A percentile compares a stretch with the other conserved stretches of the same genome.
These are phyloP conservation scores for Xerophyta viscosa DNA, from an alignment of 106 monocot species.

Conservation along the genomic window DNA sequence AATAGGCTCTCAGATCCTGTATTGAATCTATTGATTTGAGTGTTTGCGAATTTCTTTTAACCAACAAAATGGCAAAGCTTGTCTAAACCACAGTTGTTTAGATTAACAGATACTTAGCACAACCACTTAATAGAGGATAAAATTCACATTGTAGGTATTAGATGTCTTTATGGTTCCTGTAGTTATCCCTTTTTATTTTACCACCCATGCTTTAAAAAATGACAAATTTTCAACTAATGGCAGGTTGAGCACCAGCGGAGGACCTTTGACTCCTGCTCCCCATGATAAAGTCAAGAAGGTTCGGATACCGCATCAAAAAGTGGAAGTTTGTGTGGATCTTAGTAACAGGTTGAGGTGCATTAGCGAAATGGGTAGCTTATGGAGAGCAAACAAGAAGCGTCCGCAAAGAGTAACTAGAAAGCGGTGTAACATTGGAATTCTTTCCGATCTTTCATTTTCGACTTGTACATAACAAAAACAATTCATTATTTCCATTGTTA, in stretches of 20 bases:
- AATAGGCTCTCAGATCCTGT: too few species aligned
- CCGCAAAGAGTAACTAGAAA: slow-evolving; percentile 52
- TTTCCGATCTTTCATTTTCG: slow-evolving; percentile 6
- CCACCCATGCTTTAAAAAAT: neutral
- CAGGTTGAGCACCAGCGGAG: slow-evolving; percentile 29
- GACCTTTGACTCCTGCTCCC: slow-evolving; percentile 38
- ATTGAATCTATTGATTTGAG: too few species aligned
- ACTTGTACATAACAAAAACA: slow-evolving; percentile 12
- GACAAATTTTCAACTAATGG: neutral
- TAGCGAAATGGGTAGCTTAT: slow-evolving; percentile 37
- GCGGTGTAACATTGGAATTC: slow-evolving; percentile 25
- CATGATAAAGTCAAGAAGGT: slow-evolving; percentile 16
- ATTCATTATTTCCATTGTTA: slow-evolving; percentile 13
- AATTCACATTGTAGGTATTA: neutral
- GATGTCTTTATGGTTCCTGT: neutral
- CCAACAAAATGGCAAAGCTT: too few species aligned
- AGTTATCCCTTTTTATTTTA: neutral
- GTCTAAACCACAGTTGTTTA: too few species aligned
- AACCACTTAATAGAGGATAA: too few species aligned
- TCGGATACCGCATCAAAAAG: slow-evolving; percentile 19
- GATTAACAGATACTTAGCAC: too few species aligned
- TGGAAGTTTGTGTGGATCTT: slow-evolving; percentile 20
- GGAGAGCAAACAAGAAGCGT: slow-evolving; percentile 53
- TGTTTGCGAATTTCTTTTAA: too few species aligned
- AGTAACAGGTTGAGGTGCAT: slow-evolving; percentile 19